Base-by-base conservation (phyloP, 352 stramenopile genomes). In the Globisporangium acanthophoron region DNA sequence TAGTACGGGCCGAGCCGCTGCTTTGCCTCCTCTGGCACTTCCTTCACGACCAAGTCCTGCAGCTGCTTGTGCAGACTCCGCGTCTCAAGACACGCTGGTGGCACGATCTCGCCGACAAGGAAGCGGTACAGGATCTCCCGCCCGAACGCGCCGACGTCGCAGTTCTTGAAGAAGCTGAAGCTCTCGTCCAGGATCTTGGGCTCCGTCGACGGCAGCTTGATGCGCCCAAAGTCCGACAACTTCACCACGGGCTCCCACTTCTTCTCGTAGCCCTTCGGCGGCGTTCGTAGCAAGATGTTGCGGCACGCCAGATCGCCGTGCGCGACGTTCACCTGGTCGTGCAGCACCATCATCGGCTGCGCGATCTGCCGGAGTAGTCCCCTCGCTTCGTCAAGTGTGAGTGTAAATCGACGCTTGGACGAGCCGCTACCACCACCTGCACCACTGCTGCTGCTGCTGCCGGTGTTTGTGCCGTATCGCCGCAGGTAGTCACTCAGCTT, bases 141-240 rank as follows among this genome's bases (percentile, higher is more conserved):
- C 1, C 77, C 84, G 39, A 94, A 94, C 7, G 80, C 73, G 2
- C 84, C 84, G 44, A 94, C 69, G 64, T 94, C 84, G 37, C 70
- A 83, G 67, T 94, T 94, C 56, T 94, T 94, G 67, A 74, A 81
- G 47, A 94, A 94, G 52, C 84, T 94, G 52, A 94, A 92, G 16
- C 66, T 68, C 18, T 69, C 75, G 33, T 83, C 76, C 13, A 92
- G 74, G 33, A 94, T 86, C 54, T 79, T 75, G 16, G 84, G 81
- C 59, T 94, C 84, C 12, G 72, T 62, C 21, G 77, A 68, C 3
- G 77, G 78, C 3, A 82, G 71, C 40, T 86, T 86, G 65, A 94
- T 88, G 59, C 84, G 84, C 4, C 84, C 81, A 59, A 94, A 92
- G 61, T 94, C 84, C 15, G 81, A 90, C 11, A 94, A 75, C 49